A percentile compares a stretch with the other conserved stretches of the same genome.
These are phyloP conservation scores for Puccinellia tenuiflora DNA, from an alignment of 176 grass and related monocot genomes.

Conservation along the genomic window DNA sequence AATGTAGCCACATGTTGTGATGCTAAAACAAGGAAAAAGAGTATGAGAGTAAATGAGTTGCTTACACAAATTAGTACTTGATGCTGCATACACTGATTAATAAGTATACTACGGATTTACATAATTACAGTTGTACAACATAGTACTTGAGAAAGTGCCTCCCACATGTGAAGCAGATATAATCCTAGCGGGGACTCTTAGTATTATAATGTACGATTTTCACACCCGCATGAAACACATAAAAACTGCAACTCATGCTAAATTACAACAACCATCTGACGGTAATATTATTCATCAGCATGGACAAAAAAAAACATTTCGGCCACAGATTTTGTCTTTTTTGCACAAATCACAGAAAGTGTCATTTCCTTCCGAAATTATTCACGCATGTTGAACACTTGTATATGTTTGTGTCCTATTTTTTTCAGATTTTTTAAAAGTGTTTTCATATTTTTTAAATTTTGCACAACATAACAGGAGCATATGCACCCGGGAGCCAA, in stretches of 20 bases:
- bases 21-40: slow-evolving; percentile 43
- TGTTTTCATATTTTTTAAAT: too few species aligned
- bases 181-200: neutral
- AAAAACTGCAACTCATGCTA: neutral
- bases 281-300: neutral
- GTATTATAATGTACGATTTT: neutral
- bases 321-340: too few species aligned
- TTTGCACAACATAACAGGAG: too few species aligned
- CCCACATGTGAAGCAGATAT: neutral
- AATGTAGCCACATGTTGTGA: slow-evolving; percentile 80
- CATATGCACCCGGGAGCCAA: too few species aligned
- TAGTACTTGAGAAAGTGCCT: neutral
- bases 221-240: neutral
- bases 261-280: neutral
- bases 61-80: neutral
- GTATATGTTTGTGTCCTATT: too few species aligned
- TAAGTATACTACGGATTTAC: neutral
- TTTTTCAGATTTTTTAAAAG: too few species aligned
- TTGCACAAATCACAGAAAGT: too few species aligned
- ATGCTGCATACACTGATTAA: neutral
- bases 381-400: too few species aligned
- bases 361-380: too few species aligned
- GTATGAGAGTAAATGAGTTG: neutral
- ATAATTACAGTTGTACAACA: neutral
- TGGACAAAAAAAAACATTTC: neutral